Conservation (phyloP, 1,284 basidiomycete species). For the Tilletiopsis washingtonensis region DNA sequence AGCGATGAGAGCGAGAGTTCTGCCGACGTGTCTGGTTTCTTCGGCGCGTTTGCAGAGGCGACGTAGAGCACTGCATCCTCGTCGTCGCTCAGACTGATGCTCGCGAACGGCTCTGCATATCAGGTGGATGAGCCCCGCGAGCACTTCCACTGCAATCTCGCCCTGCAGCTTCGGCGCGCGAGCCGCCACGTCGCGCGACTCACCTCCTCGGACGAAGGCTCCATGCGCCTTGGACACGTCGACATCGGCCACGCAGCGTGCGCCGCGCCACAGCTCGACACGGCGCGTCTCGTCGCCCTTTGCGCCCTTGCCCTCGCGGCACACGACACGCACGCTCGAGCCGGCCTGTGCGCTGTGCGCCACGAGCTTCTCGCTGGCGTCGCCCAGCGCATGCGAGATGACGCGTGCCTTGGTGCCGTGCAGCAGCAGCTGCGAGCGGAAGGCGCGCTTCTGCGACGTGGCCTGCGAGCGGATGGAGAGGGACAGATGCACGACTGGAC, state of each 20-base stretch:
- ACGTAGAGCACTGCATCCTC: conserved; percentile 53
- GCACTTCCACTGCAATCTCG: too few relatives aligned
- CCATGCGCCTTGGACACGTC: conserved; percentile 60
- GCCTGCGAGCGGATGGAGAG: too few relatives aligned
- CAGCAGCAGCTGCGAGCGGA: too few relatives aligned
- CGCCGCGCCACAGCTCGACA: conserved; percentile 59
- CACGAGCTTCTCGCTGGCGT: too few relatives aligned
- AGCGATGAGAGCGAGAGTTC: too few relatives aligned
- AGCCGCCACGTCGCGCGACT: conserved; percentile 9
- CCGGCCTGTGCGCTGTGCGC: too few relatives aligned
- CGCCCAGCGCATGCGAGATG: too few relatives aligned
- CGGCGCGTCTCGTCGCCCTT: conserved; percentile 52
- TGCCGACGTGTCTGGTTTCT: conserved; percentile 10
- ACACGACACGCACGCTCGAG: too few relatives aligned
- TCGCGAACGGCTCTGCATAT: not conserved
- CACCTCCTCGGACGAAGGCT: conserved; percentile 60
- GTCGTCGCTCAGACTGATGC: conserved; percentile 49
- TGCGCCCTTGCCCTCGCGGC: not conserved
- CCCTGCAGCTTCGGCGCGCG: not conserved
- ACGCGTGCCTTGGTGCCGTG: too few relatives aligned
- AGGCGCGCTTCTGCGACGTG: too few relatives aligned
- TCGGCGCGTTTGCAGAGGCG: conserved; percentile 46
- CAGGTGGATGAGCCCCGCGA: too few relatives aligned
- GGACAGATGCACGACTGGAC: too few relatives aligned
- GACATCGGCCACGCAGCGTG: conserved; percentile 50